Conservation (phyloP, 1,284 basidiomycete genomes). For the Tylopilus sp. region DNA sequence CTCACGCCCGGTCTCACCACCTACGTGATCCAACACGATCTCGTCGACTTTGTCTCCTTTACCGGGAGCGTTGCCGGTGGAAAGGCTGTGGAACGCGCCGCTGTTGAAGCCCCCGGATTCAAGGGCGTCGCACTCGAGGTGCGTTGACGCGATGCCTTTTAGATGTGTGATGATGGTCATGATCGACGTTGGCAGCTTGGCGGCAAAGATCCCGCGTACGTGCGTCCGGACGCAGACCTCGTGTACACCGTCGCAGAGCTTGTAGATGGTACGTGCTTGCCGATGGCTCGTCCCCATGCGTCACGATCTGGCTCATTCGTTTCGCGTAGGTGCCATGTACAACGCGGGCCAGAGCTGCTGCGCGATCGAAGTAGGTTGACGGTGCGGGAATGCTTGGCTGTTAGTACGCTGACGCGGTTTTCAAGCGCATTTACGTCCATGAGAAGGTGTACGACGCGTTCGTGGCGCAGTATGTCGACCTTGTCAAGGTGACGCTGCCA, state of each 20-base stretch:
- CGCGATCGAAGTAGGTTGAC: constrained; percentile 72
- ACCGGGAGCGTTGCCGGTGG: constrained; percentile 88
- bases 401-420: background rate
- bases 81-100: constrained; percentile 70
- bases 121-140: constrained; percentile 86
- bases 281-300: background rate
- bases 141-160: constrained; percentile 11
- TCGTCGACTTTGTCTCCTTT: constrained; percentile 88
- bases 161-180: background rate
- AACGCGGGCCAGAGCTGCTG: constrained; percentile 97
- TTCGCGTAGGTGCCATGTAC: constrained; percentile 82
- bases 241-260: constrained; percentile 87
- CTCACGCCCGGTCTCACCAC: constrained; percentile 76
- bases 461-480: constrained; percentile 78
- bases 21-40: constrained; percentile 73
- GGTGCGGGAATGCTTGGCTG: background rate
- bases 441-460: constrained; percentile 86
- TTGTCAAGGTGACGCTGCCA: constrained; percentile 68
- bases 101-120: constrained; percentile 73
- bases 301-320: background rate
- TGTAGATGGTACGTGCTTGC: constrained; percentile 74
- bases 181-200: constrained; percentile 72
- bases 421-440: constrained; percentile 94
- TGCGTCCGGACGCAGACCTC: constrained; percentile 87
- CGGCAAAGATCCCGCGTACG: constrained; percentile 97